Conservation (phyloP, 164 flowering plant species). For the Saururus chinensis region DNA sequence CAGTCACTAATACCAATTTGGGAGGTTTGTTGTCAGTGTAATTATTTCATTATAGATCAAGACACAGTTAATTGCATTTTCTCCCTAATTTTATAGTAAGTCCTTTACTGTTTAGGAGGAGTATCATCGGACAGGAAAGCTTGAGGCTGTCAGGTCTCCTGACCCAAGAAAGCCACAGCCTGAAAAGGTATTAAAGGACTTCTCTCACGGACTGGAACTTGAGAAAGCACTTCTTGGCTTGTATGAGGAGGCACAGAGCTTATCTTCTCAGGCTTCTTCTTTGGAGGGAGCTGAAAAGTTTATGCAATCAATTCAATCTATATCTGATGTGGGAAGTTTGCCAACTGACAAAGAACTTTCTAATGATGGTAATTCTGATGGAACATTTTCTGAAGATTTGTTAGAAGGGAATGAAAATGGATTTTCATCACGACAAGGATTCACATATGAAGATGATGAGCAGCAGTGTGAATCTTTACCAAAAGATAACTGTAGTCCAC, state of each 20-base stretch:
- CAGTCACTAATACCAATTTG: conserved; percentile 95
- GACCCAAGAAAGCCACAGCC: conserved; percentile 66
- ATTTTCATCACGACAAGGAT: conserved; percentile 11
- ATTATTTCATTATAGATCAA: conserved; percentile 1
- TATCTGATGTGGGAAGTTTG: conserved; percentile 18
- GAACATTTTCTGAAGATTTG: conserved; percentile 10
- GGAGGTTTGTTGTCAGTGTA: conserved; percentile 57
- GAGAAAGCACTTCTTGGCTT: conserved; percentile 32
- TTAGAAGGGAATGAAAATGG: conserved; percentile 14
- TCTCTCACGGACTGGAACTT: conserved; percentile 39
- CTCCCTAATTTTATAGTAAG: background rate
- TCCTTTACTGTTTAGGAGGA: conserved; percentile 56
- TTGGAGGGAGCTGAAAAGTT: conserved; percentile 15
- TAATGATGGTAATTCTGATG: conserved; percentile 7
- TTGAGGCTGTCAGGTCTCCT: conserved; percentile 25
- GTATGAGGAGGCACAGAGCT: conserved; percentile 18
- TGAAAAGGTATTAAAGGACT: conserved; percentile 40
- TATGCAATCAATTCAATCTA: conserved; percentile 19
- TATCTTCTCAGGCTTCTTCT: conserved; percentile 13
- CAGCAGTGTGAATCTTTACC: background rate
- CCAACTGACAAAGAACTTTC: conserved; percentile 10
- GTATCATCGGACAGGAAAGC: conserved; percentile 61
- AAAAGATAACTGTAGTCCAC: background rate
- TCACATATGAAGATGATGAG: conserved; percentile 11
- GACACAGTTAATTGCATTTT: background rate